These are phyloP conservation scores for Annulohypoxylon moriforme DNA, from an alignment of 495 filamentous ascomycete species.

Conservation along the genomic window DNA sequence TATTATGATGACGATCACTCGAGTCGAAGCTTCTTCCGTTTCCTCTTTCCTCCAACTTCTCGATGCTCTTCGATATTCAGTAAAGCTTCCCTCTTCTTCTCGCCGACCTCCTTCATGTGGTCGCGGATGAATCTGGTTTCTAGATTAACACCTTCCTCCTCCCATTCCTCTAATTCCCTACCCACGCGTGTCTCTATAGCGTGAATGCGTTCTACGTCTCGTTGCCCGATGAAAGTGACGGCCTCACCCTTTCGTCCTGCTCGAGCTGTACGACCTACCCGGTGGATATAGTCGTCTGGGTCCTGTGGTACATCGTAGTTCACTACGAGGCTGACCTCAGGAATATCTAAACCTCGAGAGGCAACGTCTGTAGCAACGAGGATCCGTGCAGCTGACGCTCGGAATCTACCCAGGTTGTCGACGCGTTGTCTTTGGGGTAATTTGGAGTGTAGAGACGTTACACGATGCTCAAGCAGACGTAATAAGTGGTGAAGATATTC, in stretches of 20 bases:
- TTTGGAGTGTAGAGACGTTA: constrained; percentile 88
- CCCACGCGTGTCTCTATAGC: constrained; percentile 90
- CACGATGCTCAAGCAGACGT: constrained; percentile 84
- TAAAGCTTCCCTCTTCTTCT: constrained; percentile 90
- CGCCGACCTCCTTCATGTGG: constrained; percentile 84
- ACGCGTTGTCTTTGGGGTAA: constrained; percentile 85
- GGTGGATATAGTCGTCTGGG: constrained; percentile 97
- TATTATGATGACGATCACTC: constrained; percentile 9
- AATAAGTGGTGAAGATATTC: constrained; percentile 87
- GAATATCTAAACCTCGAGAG: constrained; percentile 95
- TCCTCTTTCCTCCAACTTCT: constrained; percentile 83
- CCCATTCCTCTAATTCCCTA: constrained; percentile 75
- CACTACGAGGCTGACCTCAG: constrained; percentile 86
- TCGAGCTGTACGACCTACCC: constrained; percentile 93
- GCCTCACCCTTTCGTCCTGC: constrained; percentile 84
- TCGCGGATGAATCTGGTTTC: constrained; percentile 86
- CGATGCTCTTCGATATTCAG: constrained; percentile 91
- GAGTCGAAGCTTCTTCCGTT: constrained; percentile 62
- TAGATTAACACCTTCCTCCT: constrained; percentile 89
- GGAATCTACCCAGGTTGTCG: constrained; percentile 89
- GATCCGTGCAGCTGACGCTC: constrained; percentile 88
- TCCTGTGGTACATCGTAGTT: constrained; percentile 97
- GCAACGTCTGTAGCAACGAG: constrained; percentile 97
- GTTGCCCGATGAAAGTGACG: constrained; percentile 90
- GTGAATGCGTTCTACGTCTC: constrained; percentile 86